phyloP scores from a whole-genome alignment of 768 basidiomycete genomes.

The Mrakia blollopis region DNA sequence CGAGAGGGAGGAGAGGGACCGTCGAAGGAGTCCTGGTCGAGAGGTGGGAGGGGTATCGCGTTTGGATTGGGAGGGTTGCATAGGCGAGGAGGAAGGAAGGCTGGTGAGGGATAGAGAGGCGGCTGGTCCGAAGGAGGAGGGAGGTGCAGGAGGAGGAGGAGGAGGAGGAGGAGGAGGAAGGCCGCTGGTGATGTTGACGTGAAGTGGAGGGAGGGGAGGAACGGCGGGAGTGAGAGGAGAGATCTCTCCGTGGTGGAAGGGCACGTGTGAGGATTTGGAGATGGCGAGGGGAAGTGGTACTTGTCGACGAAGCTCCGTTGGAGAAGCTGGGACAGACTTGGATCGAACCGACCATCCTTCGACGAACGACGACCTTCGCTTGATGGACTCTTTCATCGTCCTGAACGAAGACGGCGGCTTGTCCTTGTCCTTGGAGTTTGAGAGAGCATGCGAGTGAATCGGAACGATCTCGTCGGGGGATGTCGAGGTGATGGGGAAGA shows the following conservation, averaged over 20 bases:
- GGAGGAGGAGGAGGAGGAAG: background rate
- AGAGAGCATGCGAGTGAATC: background rate
- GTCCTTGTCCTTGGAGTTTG: background rate
- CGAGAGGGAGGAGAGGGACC: conserved; percentile 28
- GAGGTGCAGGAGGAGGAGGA: background rate
- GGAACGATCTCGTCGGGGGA: conserved; percentile 8
- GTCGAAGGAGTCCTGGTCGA: conserved; percentile 8
- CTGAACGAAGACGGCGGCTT: conserved; percentile 18
- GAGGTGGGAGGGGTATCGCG: background rate
- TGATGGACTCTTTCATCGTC: conserved; percentile 15
- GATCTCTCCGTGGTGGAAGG: background rate
- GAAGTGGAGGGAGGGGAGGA: background rate
- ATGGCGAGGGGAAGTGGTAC: background rate
- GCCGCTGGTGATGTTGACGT: background rate
- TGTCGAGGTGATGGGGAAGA: conserved; percentile 10
- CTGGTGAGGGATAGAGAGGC: background rate
- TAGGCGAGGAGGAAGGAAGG: background rate
- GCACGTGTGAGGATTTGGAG: background rate
- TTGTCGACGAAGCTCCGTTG: background rate
- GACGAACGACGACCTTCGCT: conserved; percentile 20
- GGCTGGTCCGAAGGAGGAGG: background rate
- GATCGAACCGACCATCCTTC: conserved; percentile 17
- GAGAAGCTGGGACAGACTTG: background rate
- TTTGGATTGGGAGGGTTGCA: background rate
- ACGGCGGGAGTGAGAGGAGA: background rate